Conservation (phyloP, 164 flowering plant genomes). For the Annona squamosa region DNA sequence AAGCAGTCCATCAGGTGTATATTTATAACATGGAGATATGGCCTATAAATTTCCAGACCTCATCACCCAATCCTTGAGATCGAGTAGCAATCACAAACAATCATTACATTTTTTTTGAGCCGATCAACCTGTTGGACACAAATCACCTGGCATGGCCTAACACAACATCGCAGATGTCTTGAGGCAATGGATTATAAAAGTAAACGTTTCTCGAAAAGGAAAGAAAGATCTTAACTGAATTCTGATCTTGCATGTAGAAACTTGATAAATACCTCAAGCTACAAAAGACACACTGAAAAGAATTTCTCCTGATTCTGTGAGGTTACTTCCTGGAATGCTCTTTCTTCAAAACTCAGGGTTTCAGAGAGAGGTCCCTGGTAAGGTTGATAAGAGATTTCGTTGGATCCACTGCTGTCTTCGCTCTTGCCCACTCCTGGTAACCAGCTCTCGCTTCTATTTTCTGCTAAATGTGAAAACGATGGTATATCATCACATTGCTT, state of each 20-base stretch:
- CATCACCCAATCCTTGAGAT: too few relatives aligned
- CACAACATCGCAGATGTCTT: not conserved
- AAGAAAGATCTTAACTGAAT: not conserved
- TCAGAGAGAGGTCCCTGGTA: slow-evolving; percentile 43
- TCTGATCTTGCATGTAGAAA: not conserved
- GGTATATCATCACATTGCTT: too few relatives aligned
- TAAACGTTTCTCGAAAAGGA: not conserved
- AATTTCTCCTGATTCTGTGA: not conserved
- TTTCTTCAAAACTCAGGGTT: slow-evolving; percentile 10
- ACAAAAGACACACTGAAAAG: not conserved
- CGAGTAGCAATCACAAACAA: too few relatives aligned
- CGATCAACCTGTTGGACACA: too few relatives aligned
- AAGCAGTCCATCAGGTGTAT: too few relatives aligned
- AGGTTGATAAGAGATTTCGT: slow-evolving; percentile 27
- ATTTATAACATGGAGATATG: too few relatives aligned
- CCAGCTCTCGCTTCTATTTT: not conserved
- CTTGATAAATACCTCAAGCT: not conserved
- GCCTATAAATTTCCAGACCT: too few relatives aligned
- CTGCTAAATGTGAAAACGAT: not conserved
- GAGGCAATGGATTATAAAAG: not conserved
- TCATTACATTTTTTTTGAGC: too few relatives aligned
- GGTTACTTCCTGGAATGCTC: not conserved
- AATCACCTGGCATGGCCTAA: not conserved
- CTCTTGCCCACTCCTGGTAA: slow-evolving; percentile 9
- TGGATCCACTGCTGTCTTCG: slow-evolving; percentile 7